phyloP scores from a whole-genome alignment of 2,329 filamentous ascomycete genomes.

The Fusarium sp. region DNA sequence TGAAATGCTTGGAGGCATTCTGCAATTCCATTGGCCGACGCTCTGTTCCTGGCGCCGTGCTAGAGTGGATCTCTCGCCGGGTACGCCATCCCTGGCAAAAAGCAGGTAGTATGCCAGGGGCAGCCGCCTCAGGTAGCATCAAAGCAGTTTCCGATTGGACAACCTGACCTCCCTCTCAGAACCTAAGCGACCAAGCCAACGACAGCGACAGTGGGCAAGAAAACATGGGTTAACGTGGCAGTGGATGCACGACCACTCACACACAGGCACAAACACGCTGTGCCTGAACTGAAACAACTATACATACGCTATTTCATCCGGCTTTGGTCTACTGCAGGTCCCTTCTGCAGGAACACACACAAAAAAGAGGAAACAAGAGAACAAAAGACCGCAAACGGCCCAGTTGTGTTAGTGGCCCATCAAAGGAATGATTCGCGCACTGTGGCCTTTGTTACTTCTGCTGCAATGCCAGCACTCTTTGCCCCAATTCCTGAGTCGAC shows the following conservation, averaged over 20 bases:
- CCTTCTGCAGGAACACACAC: conserved; percentile 35
- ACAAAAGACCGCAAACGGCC: conserved; percentile 24
- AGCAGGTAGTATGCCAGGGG: conserved; percentile 28
- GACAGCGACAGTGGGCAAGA: conserved; percentile 1
- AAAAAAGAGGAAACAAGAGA: conserved; percentile 15
- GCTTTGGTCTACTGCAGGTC: conserved; percentile 32
- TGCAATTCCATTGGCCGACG: conserved; percentile 15
- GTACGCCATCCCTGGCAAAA: conserved; percentile 9
- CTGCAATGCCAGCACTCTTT: conserved; percentile 3
- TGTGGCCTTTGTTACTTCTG: not conserved
- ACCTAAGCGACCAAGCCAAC: conserved; percentile 17
- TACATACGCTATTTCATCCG: conserved; percentile 25
- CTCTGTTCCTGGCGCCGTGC: conserved; percentile 21
- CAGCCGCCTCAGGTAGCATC: conserved; percentile 13
- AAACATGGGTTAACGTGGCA: conserved; percentile 39
- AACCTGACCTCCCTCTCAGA: not conserved
- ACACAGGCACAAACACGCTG: conserved; percentile 1
- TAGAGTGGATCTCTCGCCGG: conserved; percentile 10
- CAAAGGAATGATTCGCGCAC: conserved; percentile 16
- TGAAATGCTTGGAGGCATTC: conserved; percentile 19
- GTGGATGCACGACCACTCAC: conserved; percentile 18
- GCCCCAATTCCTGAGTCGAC: conserved; percentile 24
- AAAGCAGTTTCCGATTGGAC: conserved; percentile 30
- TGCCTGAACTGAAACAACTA: conserved; percentile 35
- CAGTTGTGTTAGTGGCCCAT: conserved; percentile 12